phyloP scores from a whole-genome alignment of 2,329 filamentous ascomycete genomes.

The Fusarium tupiense region DNA sequence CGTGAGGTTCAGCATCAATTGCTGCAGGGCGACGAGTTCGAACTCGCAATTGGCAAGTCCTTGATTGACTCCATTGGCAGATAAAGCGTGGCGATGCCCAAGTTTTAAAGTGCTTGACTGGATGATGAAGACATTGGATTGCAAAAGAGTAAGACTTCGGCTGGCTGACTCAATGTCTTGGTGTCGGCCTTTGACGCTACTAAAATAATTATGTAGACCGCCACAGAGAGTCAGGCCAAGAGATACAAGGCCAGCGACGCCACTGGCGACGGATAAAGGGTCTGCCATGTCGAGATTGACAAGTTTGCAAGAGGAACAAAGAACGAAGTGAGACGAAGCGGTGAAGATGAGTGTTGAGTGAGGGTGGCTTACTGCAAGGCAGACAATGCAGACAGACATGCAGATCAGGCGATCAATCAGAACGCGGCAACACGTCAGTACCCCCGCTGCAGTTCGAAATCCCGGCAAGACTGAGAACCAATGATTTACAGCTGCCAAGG shows the following conservation, averaged over 20 bases:
- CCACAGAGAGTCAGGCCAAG: not conserved
- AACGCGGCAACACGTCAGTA: not conserved
- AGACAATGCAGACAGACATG: not conserved
- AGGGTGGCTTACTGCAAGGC: not conserved
- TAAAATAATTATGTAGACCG: not conserved
- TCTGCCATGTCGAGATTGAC: rapidly evolving
- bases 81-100: not conserved
- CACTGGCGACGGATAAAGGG: not conserved
- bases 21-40: not conserved
- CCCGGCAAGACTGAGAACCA: too few species aligned
- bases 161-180: not conserved
- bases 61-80: not conserved
- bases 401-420: not conserved
- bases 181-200: not conserved
- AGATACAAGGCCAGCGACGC: slow-evolving; percentile 7
- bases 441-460: too few species aligned
- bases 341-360: rapidly evolving
- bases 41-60: not conserved
- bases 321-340: rapidly evolving
- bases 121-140: not conserved
- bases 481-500: too few species aligned
- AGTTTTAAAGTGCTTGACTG: not conserved
- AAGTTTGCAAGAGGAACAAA: rapidly evolving
- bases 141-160: not conserved
- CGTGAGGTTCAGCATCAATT: rapidly evolving